phyloP scores from a whole-genome alignment of 768 basidiomycete genomes.

The Leccinellum albellum region DNA sequence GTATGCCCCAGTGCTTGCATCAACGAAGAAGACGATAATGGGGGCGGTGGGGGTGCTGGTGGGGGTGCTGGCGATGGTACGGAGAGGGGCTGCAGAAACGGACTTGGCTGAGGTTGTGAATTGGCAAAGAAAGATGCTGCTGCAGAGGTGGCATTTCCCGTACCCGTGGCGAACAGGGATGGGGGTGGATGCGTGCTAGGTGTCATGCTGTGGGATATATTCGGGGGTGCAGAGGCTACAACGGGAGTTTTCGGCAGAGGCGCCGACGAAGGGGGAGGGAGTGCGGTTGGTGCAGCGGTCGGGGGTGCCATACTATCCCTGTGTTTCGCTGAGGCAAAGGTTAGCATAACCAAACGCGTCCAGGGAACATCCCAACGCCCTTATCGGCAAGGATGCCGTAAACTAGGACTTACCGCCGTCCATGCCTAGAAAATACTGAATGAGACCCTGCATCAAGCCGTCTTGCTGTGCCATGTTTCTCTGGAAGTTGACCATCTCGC shows the following conservation, averaged over 20 bases:
- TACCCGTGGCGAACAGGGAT: constrained; percentile 21
- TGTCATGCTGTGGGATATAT: constrained; percentile 27
- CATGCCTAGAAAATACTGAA: constrained; percentile 74
- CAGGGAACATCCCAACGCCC: too few relatives aligned
- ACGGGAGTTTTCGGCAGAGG: constrained; percentile 21
- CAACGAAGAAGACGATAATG: constrained; percentile 22
- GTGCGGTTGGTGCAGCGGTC: constrained; percentile 13
- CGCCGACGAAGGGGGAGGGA: constrained; percentile 5
- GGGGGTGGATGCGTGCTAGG: constrained; percentile 32
- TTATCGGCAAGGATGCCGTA: neutral
- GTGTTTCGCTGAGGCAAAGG: constrained; percentile 16
- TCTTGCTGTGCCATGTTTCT: constrained; percentile 81
- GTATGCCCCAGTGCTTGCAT: constrained; percentile 23
- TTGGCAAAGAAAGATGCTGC: constrained; percentile 17
- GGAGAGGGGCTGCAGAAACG: constrained; percentile 24
- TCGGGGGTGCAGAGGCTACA: constrained; percentile 7
- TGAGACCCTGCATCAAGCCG: constrained; percentile 72
- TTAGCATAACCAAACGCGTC: constrained; percentile 7
- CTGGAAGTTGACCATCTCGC: constrained; percentile 71
- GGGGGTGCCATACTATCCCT: constrained; percentile 15
- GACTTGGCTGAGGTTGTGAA: constrained; percentile 27
- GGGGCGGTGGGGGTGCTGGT: neutral
- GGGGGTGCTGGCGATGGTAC: constrained; percentile 17
- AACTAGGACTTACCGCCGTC: constrained; percentile 48
- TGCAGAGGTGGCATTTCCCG: constrained; percentile 12